Conservation (phyloP, 2,329 filamentous ascomycete species). For the Helotiales sp. region DNA sequence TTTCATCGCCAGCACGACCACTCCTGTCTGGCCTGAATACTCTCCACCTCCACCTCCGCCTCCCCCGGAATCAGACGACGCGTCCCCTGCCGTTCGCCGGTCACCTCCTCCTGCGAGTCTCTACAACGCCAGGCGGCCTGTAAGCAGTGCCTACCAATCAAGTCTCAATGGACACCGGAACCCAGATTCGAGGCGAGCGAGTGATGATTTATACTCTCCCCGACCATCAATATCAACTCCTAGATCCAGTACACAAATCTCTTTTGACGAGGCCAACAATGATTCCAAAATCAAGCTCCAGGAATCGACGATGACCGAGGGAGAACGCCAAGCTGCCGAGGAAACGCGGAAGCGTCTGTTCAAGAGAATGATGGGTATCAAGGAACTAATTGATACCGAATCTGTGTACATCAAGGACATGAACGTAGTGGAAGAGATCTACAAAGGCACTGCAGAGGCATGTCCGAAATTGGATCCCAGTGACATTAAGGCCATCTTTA, state of each 20-base stretch:
- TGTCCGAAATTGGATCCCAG: conserved; percentile 79
- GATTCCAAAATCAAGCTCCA: conserved; percentile 21
- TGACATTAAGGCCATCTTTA: conserved; percentile 88
- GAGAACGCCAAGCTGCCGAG: conserved; percentile 51
- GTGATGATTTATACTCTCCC: conserved; percentile 40
- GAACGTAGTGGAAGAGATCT: conserved; percentile 97
- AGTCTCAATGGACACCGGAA: conserved; percentile 35
- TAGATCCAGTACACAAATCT: conserved; percentile 42
- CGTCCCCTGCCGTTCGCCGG: conserved; percentile 24
- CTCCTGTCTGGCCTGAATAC: conserved; percentile 35
- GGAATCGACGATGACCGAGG: conserved; percentile 25
- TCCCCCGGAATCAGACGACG: conserved; percentile 19
- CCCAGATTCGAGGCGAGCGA: conserved; percentile 39
- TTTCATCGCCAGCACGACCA: conserved; percentile 25
- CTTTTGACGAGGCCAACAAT: conserved; percentile 32
- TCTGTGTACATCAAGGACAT: conserved; percentile 90
- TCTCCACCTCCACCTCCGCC: conserved; percentile 37
- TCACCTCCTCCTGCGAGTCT: conserved; percentile 31
- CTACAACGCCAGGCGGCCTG: conserved; percentile 33
- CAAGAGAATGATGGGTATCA: conserved; percentile 83
- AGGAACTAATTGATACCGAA: conserved; percentile 92
- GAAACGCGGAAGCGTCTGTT: conserved; percentile 74
- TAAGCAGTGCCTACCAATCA: conserved; percentile 38
- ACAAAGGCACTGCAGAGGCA: conserved; percentile 87
- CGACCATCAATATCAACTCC: conserved; percentile 41